Evolutionary conservation across 169 alveolate genomes (phyloP).

Genomic region (Babesia ovis): DNA sequence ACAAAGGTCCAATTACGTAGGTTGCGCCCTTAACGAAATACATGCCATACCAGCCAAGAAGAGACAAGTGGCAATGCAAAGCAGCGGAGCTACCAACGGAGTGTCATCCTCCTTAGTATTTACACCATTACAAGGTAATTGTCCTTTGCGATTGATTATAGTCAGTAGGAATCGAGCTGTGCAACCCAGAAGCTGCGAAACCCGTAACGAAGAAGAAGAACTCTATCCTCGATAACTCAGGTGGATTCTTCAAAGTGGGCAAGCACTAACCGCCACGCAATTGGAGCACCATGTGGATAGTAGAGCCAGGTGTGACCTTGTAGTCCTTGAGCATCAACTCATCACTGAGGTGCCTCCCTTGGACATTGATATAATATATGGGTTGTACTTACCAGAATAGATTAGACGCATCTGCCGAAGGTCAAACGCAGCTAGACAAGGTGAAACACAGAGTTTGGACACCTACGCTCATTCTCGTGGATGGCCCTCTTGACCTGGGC

Average conservation of each 20-base stretch:
- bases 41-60: conserved; percentile 42
- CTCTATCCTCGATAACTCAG: conserved; percentile 54
- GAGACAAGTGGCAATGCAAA: conserved; percentile 60
- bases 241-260: conserved; percentile 60
- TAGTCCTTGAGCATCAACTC: conserved; percentile 88
- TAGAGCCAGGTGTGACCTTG: conserved; percentile 91
- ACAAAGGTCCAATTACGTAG: conserved; percentile 54
- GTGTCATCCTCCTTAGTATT: conserved; percentile 79
- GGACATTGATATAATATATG: conserved; percentile 8
- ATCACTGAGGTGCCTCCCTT: conserved; percentile 89
- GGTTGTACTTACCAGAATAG: conserved; percentile 74
- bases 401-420: conserved; percentile 88
- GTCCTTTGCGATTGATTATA: conserved; percentile 15
- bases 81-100: conserved; percentile 72
- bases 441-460: background rate
- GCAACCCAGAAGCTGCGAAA: conserved; percentile 52
- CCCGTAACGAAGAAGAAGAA: conserved; percentile 24
- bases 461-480: conserved; percentile 91
- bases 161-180: conserved; percentile 59
- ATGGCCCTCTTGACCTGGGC: conserved; percentile 91
- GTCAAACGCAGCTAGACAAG: conserved; percentile 62
- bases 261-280: conserved; percentile 85
- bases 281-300: conserved; percentile 94
- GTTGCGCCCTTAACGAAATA: background rate
- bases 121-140: conserved; percentile 80